A percentile compares a stretch with the other conserved stretches of the same genome.
Conservation (phyloP, 208 protist genomes). For the Trypanosoma melophagium region DNA sequence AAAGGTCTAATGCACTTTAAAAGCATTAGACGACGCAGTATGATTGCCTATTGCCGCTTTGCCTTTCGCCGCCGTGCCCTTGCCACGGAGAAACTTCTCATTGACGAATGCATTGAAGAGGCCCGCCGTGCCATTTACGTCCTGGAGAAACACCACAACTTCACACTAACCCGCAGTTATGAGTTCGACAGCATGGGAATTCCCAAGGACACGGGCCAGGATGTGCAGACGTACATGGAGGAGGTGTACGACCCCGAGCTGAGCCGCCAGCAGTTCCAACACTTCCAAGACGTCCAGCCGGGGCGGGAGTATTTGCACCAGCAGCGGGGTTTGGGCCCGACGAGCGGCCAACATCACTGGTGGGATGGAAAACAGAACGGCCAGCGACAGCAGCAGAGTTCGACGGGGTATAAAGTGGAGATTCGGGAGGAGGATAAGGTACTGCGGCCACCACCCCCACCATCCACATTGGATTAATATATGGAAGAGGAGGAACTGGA, state of each 20-base stretch:
- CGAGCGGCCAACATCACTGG: conserved; percentile 73
- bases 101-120: conserved; percentile 90
- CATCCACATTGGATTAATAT: conserved; percentile 12
- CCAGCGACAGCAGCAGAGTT: conserved; percentile 56
- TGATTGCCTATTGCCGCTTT: conserved; percentile 84
- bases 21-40: conserved; percentile 69
- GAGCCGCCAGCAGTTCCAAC: conserved; percentile 79
- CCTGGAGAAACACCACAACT: conserved; percentile 81
- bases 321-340: conserved; percentile 60
- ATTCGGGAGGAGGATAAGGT: conserved; percentile 82
- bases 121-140: conserved; percentile 80
- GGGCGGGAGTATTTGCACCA: conserved; percentile 70
- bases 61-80: conserved; percentile 65
- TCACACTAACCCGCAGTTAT: conserved; percentile 70
- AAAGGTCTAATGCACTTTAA: conserved; percentile 82
- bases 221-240: conserved; percentile 92
- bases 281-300: conserved; percentile 83
- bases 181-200: conserved; percentile 86
- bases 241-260: conserved; percentile 89
- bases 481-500: neutral
- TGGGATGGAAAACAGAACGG: conserved; percentile 14
- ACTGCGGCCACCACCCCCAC: conserved; percentile 76
- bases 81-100: conserved; percentile 85
- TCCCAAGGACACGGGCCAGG: conserved; percentile 87
- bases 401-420: conserved; percentile 61